phyloP scores from a whole-genome alignment of 2,329 filamentous ascomycete genomes.

The Penicillium expansum region DNA sequence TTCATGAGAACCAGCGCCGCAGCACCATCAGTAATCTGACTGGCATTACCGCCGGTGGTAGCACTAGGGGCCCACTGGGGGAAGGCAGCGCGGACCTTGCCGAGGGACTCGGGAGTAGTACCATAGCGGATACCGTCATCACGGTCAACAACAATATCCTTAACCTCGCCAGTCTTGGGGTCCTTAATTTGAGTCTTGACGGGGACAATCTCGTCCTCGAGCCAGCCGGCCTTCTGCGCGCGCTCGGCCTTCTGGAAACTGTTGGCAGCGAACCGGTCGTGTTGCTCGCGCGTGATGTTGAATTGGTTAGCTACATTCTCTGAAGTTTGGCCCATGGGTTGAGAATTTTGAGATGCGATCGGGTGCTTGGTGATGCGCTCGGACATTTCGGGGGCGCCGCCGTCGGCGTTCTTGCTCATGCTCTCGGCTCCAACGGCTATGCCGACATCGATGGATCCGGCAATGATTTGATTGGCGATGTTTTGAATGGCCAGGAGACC shows the following conservation, averaged over 20 bases:
- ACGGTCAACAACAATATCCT: slow-evolving; percentile 70
- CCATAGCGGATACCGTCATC: slow-evolving; percentile 83
- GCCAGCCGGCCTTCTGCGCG: slow-evolving; percentile 79
- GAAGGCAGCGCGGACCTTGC: slow-evolving; percentile 83
- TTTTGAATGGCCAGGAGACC: slow-evolving; percentile 87
- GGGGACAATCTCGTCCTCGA: slow-evolving; percentile 82
- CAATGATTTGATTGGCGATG: slow-evolving; percentile 83
- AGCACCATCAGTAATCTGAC: slow-evolving; percentile 87
- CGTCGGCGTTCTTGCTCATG: slow-evolving; percentile 86
- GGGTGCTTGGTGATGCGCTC: slow-evolving; percentile 71
- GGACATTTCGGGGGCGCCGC: slow-evolving; percentile 77
- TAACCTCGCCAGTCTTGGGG: slow-evolving; percentile 79
- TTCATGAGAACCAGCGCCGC: slow-evolving; percentile 91
- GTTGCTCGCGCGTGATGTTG: slow-evolving; percentile 63
- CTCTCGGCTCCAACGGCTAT: slow-evolving; percentile 89
- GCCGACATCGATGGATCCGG: slow-evolving; percentile 88
- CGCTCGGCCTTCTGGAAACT: slow-evolving; percentile 82
- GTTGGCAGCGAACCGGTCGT: slow-evolving; percentile 80
- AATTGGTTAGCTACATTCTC: slow-evolving; percentile 86
- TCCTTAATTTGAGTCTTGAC: slow-evolving; percentile 80
- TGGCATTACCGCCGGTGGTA: slow-evolving; percentile 91
- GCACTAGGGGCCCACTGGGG: slow-evolving; percentile 69
- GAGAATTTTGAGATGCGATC: slow-evolving; percentile 84
- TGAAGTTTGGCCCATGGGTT: slow-evolving; percentile 89
- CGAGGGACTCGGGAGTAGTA: slow-evolving; percentile 76